These are phyloP conservation scores for Tetragonia tetragonoides DNA, from an alignment of 148 eudicot species.

Conservation along the genomic window DNA sequence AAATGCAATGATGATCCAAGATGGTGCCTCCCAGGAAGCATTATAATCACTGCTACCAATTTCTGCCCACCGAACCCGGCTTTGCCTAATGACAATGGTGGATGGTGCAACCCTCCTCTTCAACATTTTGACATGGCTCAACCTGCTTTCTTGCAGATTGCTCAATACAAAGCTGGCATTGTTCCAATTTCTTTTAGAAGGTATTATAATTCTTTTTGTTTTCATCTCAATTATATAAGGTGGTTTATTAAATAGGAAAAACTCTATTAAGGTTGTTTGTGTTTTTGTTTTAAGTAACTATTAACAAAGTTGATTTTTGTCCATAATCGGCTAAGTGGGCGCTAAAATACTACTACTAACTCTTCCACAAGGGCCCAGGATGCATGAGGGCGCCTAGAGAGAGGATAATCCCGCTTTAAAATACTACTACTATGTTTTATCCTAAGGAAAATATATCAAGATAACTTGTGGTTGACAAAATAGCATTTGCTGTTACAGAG, in stretches of 20 bases:
- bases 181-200: conserved; percentile 72
- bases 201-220: conserved; percentile 16
- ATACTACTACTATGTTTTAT: no score
- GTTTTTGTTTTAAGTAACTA: no score
- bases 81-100: conserved; percentile 67
- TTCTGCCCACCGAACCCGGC: conserved; percentile 80
- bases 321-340: no score
- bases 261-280: no score
- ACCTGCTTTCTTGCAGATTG: conserved; percentile 76
- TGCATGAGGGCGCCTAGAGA: no score
- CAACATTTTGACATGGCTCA: conserved; percentile 82
- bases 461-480: neutral
- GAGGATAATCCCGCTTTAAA: no score
- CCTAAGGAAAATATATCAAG: no score
- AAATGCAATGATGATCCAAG: conserved; percentile 51
- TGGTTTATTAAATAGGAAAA: no score
- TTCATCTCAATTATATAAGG: no score
- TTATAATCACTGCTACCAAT: conserved; percentile 68
- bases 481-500: conserved; percentile 33
- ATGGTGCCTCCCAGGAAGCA: conserved; percentile 61
- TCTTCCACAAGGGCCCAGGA: no score
- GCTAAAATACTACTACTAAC: no score
- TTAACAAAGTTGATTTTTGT: no score
- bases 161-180: conserved; percentile 77
- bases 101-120: conserved; percentile 93